Evolutionary conservation across 2,329 filamentous ascomycete genomes (phyloP).

Genomic region (Penicillium sp.): DNA sequence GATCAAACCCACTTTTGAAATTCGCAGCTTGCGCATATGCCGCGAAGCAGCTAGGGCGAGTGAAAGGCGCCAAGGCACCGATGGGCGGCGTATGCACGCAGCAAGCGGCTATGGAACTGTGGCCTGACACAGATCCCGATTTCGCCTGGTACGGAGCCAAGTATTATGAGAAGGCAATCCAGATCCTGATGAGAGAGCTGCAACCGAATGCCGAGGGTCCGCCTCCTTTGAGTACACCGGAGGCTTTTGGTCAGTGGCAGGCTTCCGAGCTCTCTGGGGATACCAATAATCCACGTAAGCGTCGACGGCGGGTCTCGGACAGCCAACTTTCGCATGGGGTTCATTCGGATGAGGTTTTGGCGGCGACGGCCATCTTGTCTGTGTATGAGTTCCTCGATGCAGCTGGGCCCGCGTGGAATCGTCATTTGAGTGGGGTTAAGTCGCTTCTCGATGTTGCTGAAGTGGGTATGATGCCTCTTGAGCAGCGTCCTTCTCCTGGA

Average conservation of each 20-base stretch:
- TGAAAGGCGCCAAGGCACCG: conserved; percentile 54
- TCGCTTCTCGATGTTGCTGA: conserved; percentile 56
- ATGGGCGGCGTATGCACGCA: conserved; percentile 48
- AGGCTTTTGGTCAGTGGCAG: conserved; percentile 40
- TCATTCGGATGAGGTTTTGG: conserved; percentile 60
- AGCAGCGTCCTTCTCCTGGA: conserved; percentile 46
- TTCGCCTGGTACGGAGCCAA: conserved; percentile 64
- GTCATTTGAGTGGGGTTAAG: conserved; percentile 67
- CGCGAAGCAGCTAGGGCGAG: conserved; percentile 61
- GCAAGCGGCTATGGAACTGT: conserved; percentile 57
- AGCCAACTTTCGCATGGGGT: conserved; percentile 44
- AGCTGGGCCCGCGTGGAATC: conserved; percentile 62
- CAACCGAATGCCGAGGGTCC: conserved; percentile 39
- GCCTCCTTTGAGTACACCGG: conserved; percentile 34
- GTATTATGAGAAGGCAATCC: conserved; percentile 65
- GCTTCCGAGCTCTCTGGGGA: conserved; percentile 34
- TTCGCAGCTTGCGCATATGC: conserved; percentile 62
- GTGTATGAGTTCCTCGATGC: conserved; percentile 70
- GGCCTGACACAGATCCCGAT: conserved; percentile 52
- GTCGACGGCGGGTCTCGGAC: conserved; percentile 44
- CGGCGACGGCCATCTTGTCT: conserved; percentile 66
- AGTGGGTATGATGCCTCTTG: conserved; percentile 43
- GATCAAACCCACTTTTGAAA: conserved; percentile 49
- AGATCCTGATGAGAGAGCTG: conserved; percentile 52
- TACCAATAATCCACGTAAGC: conserved; percentile 46